Evolutionary conservation across 2,329 filamentous ascomycete genomes (phyloP).

Genomic region (Cladosporium sp.): DNA sequence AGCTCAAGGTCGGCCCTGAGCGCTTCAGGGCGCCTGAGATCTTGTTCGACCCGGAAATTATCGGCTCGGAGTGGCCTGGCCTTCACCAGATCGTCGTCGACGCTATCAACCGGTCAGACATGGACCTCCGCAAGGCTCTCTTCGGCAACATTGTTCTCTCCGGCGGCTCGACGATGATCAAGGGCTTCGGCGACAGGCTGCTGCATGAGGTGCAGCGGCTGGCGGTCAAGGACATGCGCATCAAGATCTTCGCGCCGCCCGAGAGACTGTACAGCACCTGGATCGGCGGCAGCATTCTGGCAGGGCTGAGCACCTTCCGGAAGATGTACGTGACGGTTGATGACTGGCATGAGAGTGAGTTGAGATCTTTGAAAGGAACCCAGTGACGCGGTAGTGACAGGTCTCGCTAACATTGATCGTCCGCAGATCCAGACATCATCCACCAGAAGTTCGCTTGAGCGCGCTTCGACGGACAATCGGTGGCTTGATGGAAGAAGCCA

Average conservation of each 20-base stretch:
- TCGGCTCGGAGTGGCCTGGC: conserved; percentile 92
- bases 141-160: conserved; percentile 97
- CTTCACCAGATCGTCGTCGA: conserved; percentile 98
- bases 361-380: not conserved
- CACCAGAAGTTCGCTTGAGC: conserved; percentile 86
- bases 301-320: conserved; percentile 93
- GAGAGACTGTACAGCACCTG: conserved; percentile 98
- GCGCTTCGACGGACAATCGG: not conserved
- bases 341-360: conserved; percentile 87
- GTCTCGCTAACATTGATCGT: conserved; percentile 11
- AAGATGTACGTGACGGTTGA: conserved; percentile 99
- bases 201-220: conserved; percentile 86
- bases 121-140: conserved; percentile 87
- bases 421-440: conserved; percentile 78
- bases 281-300: conserved; percentile 97
- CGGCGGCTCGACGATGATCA: conserved; percentile 90
- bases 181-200: conserved; percentile 90
- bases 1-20: conserved; percentile 89
- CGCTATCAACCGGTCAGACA: conserved; percentile 87
- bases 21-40: conserved; percentile 95
- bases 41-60: conserved; percentile 93
- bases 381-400: not conserved
- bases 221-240: conserved; percentile 97
- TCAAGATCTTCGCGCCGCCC: conserved; percentile 97
- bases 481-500: conserved; percentile 13